These are phyloP conservation scores for Zygoascus bituminiphila DNA, from an alignment of 805 yeast genomes.

Conservation along the genomic window DNA sequence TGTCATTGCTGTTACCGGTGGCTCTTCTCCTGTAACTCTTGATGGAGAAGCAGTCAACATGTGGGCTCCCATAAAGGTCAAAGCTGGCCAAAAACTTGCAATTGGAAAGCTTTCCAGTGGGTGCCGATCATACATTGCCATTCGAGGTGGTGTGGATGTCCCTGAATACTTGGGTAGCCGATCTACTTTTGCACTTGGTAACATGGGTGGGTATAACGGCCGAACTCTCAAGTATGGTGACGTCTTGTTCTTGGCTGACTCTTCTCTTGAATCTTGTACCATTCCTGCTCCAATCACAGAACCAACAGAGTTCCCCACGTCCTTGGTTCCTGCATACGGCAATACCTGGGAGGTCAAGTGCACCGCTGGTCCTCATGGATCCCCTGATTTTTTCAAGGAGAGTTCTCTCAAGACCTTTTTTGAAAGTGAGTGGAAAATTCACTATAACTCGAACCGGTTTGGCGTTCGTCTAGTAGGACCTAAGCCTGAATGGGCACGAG, in stretches of 20 bases:
- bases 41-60: constrained; percentile 50
- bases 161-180: constrained; percentile 93
- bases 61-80: constrained; percentile 66
- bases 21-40: constrained; percentile 56
- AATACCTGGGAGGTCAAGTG: constrained; percentile 75
- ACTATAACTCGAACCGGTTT: constrained; percentile 93
- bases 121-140: constrained; percentile 82
- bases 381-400: constrained; percentile 84
- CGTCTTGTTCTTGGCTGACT: constrained; percentile 77
- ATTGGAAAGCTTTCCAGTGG: constrained; percentile 78
- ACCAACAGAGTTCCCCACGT: constrained; percentile 50
- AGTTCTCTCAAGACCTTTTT: constrained; percentile 75
- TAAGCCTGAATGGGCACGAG: constrained; percentile 93
- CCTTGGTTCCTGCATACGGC: constrained; percentile 47
- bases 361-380: constrained; percentile 95
- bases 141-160: constrained; percentile 90
- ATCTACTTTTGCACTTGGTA: constrained; percentile 89
- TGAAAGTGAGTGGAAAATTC: constrained; percentile 79
- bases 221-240: constrained; percentile 88
- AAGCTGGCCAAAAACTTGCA: constrained; percentile 67
- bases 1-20: constrained; percentile 82
- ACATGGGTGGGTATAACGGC: constrained; percentile 90
- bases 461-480: constrained; percentile 91
- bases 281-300: constrained; percentile 64
- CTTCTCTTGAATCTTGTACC: constrained; percentile 55